These are phyloP conservation scores for Dictyostelium brefeldianum DNA, from an alignment of 78 protist genomes.

Conservation along the genomic window DNA sequence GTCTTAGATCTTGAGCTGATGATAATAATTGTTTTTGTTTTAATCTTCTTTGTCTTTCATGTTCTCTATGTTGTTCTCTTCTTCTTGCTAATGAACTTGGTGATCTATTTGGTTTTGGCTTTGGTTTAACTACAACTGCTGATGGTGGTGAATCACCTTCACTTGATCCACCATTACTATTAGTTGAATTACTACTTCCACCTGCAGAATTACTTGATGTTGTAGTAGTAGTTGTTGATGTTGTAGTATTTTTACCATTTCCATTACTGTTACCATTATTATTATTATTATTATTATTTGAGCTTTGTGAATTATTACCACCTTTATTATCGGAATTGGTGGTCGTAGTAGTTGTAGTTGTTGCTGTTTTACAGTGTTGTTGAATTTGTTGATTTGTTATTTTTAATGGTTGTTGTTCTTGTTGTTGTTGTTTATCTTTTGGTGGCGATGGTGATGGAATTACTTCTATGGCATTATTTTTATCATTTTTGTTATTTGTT, in stretches of 20 bases:
- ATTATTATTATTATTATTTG: too few species aligned
- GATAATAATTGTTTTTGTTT: constrained; percentile 56
- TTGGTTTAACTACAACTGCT: not conserved
- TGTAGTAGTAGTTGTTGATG: constrained; percentile 7
- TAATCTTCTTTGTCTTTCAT: constrained; percentile 63
- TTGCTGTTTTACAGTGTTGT: too few species aligned
- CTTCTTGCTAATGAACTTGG: constrained; percentile 54
- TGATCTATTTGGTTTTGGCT: constrained; percentile 62
- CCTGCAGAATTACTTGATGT: not conserved
- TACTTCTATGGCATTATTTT: not conserved
- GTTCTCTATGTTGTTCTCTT: constrained; percentile 71
- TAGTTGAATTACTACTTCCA: not conserved
- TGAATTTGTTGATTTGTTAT: too few species aligned
- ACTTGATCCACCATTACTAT: not conserved
- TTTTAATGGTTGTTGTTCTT: too few species aligned
- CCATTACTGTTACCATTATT: too few species aligned
- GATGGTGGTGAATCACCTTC: not conserved
- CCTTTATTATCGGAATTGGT: too few species aligned
- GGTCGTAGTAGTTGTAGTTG: too few species aligned
- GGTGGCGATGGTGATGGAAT: not conserved
- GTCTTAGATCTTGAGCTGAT: constrained; percentile 28
- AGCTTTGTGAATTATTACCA: too few species aligned
- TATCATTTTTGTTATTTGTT: not conserved
- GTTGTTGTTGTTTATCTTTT: not conserved
- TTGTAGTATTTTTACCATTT: too few species aligned